Base-by-base conservation (phyloP, 1,284 basidiomycete genomes). In the Microbotryomycetes sp. region DNA sequence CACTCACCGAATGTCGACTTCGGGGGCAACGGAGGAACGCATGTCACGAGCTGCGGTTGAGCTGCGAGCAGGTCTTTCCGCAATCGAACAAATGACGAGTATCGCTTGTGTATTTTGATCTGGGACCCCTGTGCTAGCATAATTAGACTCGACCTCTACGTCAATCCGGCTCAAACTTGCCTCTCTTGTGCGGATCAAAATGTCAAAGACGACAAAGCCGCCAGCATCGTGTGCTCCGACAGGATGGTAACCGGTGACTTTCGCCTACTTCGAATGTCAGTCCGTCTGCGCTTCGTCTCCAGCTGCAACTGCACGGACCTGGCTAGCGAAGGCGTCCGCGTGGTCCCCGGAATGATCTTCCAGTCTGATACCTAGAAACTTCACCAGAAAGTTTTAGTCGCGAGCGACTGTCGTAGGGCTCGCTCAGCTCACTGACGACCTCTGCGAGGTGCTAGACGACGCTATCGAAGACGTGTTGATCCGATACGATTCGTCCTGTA, bases 51-150 rank as follows among this genome's bases (percentile, higher is more conserved):
- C 35, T 80, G 75, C 0, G 85, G 83, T 2, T 86, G 75, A 3
- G 80, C 79, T 2, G 75, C 76, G 13, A 78, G 75, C 0, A 89
- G 78, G 2, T 78, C 75, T 7, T 74, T 68, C 31, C 83, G 77
- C 4, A 89, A 79, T 49, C 82, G 75, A 3, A 80, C 81, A 70
- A 89, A 88, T 1, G 83, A 82, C 30, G 80, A 85, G 73, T 87
- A 88, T 24, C 86, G 81, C 72, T 85, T 87, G 66, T 85, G 81
- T 0, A 79, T 79, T 62, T 85, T 84, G 46, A 88, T 84, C 15
- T 76, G 78, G 2, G 84, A 84, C 3, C 81, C 81, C 81, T 83
- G 61, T 7, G 24, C 18, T 5, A n/a, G n/a, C 7, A 47, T 35
- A 54, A 61, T 18, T 52, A 23, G 31, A 27, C 5, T 4, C 1